Evolutionary conservation across 2,329 filamentous ascomycete species (phyloP).

Genomic region (Fusarium heterosporum): DNA sequence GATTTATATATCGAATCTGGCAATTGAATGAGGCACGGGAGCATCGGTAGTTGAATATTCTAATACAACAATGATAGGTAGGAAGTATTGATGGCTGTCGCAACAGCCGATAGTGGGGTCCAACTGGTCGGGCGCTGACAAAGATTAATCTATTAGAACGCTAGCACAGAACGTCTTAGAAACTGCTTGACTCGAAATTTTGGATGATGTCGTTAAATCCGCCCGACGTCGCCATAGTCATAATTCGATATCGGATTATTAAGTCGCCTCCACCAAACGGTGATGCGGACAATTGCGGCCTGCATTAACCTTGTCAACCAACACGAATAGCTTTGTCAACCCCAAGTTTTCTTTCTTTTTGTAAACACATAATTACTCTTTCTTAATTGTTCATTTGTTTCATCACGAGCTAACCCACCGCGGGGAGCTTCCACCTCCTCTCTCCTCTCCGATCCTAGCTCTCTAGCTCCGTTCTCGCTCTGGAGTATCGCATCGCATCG

Average conservation of each 20-base stretch:
- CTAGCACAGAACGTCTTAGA: constrained; percentile 21
- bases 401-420: constrained; percentile 38
- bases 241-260: constrained; percentile 42
- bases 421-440: constrained; percentile 41
- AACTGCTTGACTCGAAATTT: constrained; percentile 48
- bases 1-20: neutral
- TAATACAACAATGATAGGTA: constrained; percentile 36
- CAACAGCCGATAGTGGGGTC: constrained; percentile 31
- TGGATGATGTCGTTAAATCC: constrained; percentile 47
- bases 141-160: constrained; percentile 1
- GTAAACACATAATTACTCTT: constrained; percentile 16
- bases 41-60: constrained; percentile 37
- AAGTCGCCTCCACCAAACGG: constrained; percentile 49
- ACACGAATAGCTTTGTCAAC: constrained; percentile 17
- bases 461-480: constrained; percentile 36
- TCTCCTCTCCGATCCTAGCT: constrained; percentile 23
- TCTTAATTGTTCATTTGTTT: constrained; percentile 31
- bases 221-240: constrained; percentile 44
- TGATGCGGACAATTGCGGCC: constrained; percentile 50
- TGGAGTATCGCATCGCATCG: constrained; percentile 10
- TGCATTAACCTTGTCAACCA: constrained; percentile 25
- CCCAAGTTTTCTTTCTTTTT: constrained; percentile 7
- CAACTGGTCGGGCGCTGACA: constrained; percentile 22
- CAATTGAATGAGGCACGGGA: constrained; percentile 16
- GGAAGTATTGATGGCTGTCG: neutral